Evolutionary conservation across 2,329 filamentous ascomycete genomes (phyloP).

Genomic region (Claviceps pusilla): DNA sequence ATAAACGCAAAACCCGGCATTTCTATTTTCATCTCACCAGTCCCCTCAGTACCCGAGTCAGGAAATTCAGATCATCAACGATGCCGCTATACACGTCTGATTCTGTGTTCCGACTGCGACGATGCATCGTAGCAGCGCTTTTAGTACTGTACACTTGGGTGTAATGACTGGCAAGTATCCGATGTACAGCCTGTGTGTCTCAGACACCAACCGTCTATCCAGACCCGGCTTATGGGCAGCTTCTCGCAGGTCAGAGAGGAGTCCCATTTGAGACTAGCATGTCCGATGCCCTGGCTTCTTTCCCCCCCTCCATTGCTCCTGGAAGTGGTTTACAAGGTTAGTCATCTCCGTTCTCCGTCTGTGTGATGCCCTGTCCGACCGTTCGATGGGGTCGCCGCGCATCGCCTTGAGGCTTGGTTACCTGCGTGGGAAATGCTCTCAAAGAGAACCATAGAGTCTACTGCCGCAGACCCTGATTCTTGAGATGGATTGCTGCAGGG

Average conservation of each 20-base stretch:
- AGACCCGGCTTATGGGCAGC: not conserved
- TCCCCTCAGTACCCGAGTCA: too few relatives aligned
- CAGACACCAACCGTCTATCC: not conserved
- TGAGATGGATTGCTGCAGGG: not conserved
- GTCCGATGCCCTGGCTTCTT: conserved; percentile 11
- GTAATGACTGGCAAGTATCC: not conserved
- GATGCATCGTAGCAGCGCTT: not conserved
- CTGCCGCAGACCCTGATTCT: not conserved
- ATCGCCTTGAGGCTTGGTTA: conserved; percentile 1
- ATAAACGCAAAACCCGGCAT: too few relatives aligned
- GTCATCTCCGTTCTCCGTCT: not conserved
- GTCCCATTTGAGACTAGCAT: conserved; percentile 6
- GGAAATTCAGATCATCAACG: not conserved
- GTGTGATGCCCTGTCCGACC: not conserved
- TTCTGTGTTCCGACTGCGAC: not conserved
- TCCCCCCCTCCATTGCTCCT: not conserved
- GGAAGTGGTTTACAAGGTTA: not conserved
- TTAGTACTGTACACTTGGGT: not conserved
- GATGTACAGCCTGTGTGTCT: not conserved
- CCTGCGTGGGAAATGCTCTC: not conserved
- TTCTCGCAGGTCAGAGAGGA: not conserved
- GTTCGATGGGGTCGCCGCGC: conserved; percentile 6
- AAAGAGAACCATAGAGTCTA: not conserved
- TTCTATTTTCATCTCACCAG: not conserved
- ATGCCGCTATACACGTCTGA: too few relatives aligned